phyloP scores from a whole-genome alignment of 75 land plant species.

The Pinus taeda region DNA sequence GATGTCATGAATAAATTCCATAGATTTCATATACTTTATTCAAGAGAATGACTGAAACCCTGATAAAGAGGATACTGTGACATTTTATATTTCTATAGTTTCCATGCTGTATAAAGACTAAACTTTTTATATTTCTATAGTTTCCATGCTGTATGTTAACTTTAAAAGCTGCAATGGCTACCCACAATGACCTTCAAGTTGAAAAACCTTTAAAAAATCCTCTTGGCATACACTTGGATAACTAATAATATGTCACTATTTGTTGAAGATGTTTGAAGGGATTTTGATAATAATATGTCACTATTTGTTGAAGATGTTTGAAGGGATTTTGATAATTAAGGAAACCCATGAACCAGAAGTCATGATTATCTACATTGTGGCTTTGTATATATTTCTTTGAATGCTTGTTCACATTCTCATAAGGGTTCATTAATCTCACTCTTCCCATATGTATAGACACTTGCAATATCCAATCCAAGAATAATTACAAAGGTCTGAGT shows the following conservation, averaged over 20 bases:
- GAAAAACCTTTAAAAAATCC: background rate
- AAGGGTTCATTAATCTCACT: constrained; percentile 22
- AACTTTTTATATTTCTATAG: no score
- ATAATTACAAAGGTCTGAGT: background rate
- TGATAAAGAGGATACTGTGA: no score
- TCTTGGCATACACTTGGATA: background rate
- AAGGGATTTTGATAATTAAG: constrained; percentile 50
- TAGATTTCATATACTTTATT: no score
- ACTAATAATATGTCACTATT: background rate
- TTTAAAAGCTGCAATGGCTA: no score
- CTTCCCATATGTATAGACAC: constrained; percentile 48
- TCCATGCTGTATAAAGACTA: no score
- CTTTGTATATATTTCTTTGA: constrained; percentile 52
- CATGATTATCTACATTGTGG: constrained; percentile 40
- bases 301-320: constrained; percentile 26
- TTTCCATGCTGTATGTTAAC: no score
- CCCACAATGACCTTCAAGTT: no score
- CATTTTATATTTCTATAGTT: no score
- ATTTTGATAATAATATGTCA: no score
- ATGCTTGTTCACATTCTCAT: constrained; percentile 39
- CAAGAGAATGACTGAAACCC: no score
- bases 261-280: no score
- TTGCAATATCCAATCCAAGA: constrained; percentile 11
- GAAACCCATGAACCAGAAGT: constrained; percentile 71
- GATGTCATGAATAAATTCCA: no score